Evolutionary conservation across 208 protist genomes (phyloP), one percentile per base, ranked within the genome.

Genomic region (Trypanosomatidae sp.): DNA sequence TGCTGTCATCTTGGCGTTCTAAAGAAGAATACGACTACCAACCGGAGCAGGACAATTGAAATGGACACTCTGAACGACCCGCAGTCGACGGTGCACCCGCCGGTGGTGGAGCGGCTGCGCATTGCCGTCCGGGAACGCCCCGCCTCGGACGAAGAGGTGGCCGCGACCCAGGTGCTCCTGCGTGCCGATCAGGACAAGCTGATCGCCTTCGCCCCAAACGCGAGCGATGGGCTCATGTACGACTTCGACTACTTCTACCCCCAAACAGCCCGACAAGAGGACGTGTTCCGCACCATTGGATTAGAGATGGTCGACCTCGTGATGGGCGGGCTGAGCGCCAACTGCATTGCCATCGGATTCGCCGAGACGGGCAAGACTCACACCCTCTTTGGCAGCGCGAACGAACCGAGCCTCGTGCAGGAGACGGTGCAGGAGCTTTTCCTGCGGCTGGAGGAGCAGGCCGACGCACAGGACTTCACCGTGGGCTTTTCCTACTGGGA

Each of bases 221-320:
- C 81, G 22, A 47, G 62, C 7, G 82, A 92, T 67, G 93, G 91
- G 36, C 82, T 96, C 43, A 89, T 95, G 88, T 97, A 96, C 74
- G 83, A 96, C 83, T 96, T 92, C 50, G 93, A 97, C 77, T 97
- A 95, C 78, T 95, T 88, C 71, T 96, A 92, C 71, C 88, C 93
- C 1, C 79, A 85, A 55, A 83, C 87, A 33, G 74, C 91, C 19
- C 86, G 84, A 6, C 91, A 95, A 66, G 74, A 90, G 7, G 89
- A 95, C 56, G 64, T 97, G 9, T 89, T 90, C 69, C 71, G 76
- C 50, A 94, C 90, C 15, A 93, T 97, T 49, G 93, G 93, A 2
- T 55, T 83, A 46, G 87, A 94, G 72, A 95, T 97, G 90, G 87
- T 97, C 41, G 91, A 97, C 72, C 62, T 94, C n/a, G 82, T 87